Conservation (phyloP, 2,329 filamentous ascomycete genomes). For the Cercospora brassicicola region DNA sequence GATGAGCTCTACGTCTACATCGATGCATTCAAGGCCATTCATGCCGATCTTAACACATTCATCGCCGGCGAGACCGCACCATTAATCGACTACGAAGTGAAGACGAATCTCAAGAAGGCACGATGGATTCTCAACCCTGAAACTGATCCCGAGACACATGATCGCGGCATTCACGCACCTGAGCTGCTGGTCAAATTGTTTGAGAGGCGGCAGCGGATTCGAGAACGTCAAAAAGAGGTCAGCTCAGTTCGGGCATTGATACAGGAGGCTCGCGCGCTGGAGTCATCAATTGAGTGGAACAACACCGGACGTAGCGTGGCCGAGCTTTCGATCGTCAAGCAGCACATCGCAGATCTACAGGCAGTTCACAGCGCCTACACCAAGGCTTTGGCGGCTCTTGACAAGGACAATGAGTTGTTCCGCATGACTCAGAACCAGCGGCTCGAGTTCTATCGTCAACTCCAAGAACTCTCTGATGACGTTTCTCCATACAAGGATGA, state of each 20-base stretch:
- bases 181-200: constrained; percentile 57
- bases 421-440: constrained; percentile 78
- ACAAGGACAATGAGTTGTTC: constrained; percentile 75
- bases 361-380: constrained; percentile 53
- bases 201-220: constrained; percentile 47
- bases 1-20: constrained; percentile 88
- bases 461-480: constrained; percentile 87
- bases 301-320: constrained; percentile 57
- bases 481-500: constrained; percentile 72
- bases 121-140: constrained; percentile 45
- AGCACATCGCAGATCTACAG: constrained; percentile 62
- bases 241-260: constrained; percentile 71
- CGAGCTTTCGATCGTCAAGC: constrained; percentile 66
- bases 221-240: constrained; percentile 53
- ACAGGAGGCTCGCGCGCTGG: constrained; percentile 66
- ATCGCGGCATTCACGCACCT: constrained; percentile 66
- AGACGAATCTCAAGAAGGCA: constrained; percentile 39
- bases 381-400: constrained; percentile 54
- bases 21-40: constrained; percentile 69
- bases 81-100: constrained; percentile 72
- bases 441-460: constrained; percentile 83
- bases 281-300: constrained; percentile 60
- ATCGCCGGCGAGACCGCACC: constrained; percentile 76
- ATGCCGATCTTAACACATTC: constrained; percentile 75
- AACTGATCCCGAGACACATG: constrained; percentile 40